Percentiles rank a stretch among this genome's conserved stretches.
Conservation (phyloP, 305 asterid species). For the Fraxinus sp. region DNA sequence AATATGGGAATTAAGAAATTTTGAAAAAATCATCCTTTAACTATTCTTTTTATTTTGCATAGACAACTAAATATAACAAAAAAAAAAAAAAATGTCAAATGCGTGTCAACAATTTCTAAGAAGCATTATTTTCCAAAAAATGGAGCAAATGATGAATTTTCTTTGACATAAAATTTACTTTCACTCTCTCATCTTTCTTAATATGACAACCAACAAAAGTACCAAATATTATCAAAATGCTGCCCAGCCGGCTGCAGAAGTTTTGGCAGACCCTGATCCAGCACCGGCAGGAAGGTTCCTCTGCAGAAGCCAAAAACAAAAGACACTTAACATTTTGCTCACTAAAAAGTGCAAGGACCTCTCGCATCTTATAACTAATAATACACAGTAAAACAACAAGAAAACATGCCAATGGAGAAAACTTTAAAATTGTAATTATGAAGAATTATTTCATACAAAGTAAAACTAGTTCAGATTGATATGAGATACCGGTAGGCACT, state of each 20-base stretch:
- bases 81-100: not conserved
- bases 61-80: not conserved
- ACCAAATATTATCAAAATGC: constrained; percentile 54
- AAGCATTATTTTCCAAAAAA: not conserved
- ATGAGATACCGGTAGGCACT: not conserved
- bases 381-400: not conserved
- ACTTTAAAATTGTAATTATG: not conserved
- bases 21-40: not conserved
- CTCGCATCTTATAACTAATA: not conserved
- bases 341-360: not conserved
- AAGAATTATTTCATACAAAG: not conserved
- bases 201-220: constrained; percentile 30
- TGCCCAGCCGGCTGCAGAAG: constrained; percentile 95
- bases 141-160: not conserved
- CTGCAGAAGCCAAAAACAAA: constrained; percentile 46
- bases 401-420: not conserved
- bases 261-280: constrained; percentile 59
- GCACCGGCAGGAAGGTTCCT: constrained; percentile 54
- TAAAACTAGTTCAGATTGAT: not conserved
- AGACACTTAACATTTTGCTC: constrained; percentile 8
- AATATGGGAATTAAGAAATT: not conserved
- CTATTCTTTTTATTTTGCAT: not conserved
- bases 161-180: not conserved
- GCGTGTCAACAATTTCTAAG: not conserved
- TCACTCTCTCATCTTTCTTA: constrained; percentile 8